Conservation (phyloP, 2,329 filamentous ascomycete species). For the Fusarium paranaense region DNA sequence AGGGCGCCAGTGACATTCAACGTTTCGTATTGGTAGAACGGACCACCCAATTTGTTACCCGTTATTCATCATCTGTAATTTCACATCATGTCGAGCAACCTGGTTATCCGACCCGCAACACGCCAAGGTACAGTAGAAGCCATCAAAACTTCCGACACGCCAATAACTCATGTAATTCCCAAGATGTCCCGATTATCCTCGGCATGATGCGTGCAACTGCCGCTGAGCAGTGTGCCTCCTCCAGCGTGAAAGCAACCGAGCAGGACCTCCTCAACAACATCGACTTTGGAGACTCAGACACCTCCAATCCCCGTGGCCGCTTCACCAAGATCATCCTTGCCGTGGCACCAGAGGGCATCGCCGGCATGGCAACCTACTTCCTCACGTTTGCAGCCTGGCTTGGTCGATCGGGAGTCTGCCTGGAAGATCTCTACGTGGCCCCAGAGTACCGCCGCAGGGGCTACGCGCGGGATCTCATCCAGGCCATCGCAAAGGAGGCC, state of each 20-base stretch:
- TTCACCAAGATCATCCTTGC: conserved; percentile 6
- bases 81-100: background rate
- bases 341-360: conserved; percentile 8
- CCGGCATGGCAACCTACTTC: conserved; percentile 20
- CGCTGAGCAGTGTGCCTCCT: conserved; percentile 4
- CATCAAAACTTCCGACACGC: background rate
- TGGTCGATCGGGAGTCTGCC: background rate
- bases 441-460: conserved; percentile 9
- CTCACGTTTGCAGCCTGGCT: conserved; percentile 10
- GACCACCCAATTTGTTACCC: background rate
- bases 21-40: background rate
- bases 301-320: background rate
- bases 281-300: background rate
- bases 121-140: background rate
- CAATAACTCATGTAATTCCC: background rate
- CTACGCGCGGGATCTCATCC: conserved; percentile 2
- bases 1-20: conserved; percentile 3
- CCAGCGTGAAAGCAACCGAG: conserved; percentile 3
- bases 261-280: conserved; percentile 1
- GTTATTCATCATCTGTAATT: background rate
- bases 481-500: conserved; percentile 13
- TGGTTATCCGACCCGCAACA: conserved; percentile 1
- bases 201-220: conserved; percentile 7
- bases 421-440: conserved; percentile 12
- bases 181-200: conserved; percentile 11